Base-by-base conservation (phyloP, 2,329 filamentous ascomycete species). In the Botrytis aclada region DNA sequence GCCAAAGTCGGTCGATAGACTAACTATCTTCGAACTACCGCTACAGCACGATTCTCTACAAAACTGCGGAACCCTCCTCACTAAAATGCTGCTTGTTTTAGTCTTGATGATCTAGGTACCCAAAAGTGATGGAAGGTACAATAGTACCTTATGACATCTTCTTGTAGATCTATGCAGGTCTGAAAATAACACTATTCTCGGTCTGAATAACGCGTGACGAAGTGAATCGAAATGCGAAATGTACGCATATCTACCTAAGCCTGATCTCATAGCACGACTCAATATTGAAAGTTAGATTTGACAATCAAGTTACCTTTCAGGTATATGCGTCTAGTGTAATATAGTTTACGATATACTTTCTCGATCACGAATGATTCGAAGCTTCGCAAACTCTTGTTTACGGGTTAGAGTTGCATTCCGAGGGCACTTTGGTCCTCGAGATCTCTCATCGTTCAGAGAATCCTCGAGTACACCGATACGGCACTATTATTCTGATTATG, bases 401-500 rank as follows among this genome's bases (percentile, higher is more conserved):
- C 47, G 12, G 22, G n/a, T 5, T 69, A 41, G 37, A 39, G 51
- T 56, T 69, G 18, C 34, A 69, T 69, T n/a, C 18, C 47, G 34
- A 69, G 65, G 25, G 29, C 34, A 29, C 37, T 41, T 10, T 64
- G 43, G 34, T 65, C 34, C 39, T 32, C 41, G 45, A 37, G 18
- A 29, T 67, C 64, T 54, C 54, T 54, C 64, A 54, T 29, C 22
- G 47, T 41, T n/a, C 45, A 67, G 12, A 62, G 6, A 56, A 56
- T 34, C 12, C 47, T n/a, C 25, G 22, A 41, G 64, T 22, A 56
- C 34, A 69, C 47, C 65, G 37, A 70, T 25, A 56, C 70, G 61
- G 70, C 45, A 66, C 37, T 71, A 71, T 66, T 71, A 56, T 45
- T 71, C 45, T 25, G 51, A 54, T 54, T 3, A 56, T 71, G 58